phyloP scores from a whole-genome alignment of 2,329 filamentous ascomycete genomes.

The Diaporthe sp. region DNA sequence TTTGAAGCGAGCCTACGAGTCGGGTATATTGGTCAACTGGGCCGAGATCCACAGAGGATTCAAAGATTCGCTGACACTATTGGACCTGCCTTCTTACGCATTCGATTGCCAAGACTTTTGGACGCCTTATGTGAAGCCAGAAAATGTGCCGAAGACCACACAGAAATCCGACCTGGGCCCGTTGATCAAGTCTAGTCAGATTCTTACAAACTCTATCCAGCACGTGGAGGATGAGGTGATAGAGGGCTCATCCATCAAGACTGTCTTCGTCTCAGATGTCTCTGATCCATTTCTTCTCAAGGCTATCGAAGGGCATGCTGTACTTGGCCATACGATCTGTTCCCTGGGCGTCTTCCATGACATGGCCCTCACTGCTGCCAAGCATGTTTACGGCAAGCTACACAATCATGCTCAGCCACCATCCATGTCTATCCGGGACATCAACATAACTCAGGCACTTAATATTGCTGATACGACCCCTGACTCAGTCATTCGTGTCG shows the following conservation, averaged over 20 bases:
- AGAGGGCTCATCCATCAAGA: neutral
- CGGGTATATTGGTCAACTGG: constrained; percentile 22
- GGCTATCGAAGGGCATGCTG: constrained; percentile 66
- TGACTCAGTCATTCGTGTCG: neutral
- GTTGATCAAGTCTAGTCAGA: neutral
- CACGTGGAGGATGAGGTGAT: neutral
- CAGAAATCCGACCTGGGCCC: neutral
- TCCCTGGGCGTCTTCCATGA: neutral
- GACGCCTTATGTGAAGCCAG: constrained; percentile 48
- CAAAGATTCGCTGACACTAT: constrained; percentile 45
- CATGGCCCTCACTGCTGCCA: neutral
- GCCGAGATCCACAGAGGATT: constrained; percentile 3
- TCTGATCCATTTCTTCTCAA: constrained; percentile 65
- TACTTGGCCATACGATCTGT: constrained; percentile 43
- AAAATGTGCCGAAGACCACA: neutral
- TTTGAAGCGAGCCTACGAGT: constrained; percentile 4
- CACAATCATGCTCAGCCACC: neutral
- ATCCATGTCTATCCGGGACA: neutral
- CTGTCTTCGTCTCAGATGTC: constrained; percentile 48
- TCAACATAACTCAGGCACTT: neutral
- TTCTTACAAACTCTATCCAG: neutral
- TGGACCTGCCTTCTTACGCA: constrained; percentile 52
- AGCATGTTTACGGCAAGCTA: neutral
- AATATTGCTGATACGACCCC: neutral
- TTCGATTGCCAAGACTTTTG: constrained; percentile 56